Percentiles rank a stretch among this genome's conserved stretches.
Evolutionary conservation across 2,329 filamentous ascomycete genomes (phyloP).

Genomic region (Botrytis squamosa): DNA sequence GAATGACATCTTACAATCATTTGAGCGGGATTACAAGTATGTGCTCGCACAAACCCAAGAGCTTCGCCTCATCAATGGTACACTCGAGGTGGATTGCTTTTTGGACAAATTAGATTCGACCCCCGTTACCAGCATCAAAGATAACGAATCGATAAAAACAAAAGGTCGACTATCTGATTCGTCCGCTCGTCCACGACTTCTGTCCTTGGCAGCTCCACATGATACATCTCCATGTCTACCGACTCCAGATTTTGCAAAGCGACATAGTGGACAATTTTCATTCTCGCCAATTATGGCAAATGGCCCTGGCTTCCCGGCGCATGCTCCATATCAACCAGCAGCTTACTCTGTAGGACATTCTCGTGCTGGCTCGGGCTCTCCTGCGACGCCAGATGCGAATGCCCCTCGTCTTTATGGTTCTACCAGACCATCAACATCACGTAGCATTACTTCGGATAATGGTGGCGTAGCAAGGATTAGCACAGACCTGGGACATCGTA

Average conservation of each 20-base stretch:
- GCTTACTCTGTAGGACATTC: conserved; percentile 49
- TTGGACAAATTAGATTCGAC: conserved; percentile 33
- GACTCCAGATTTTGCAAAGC: conserved; percentile 63
- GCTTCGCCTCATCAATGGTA: conserved; percentile 77
- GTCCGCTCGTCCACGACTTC: conserved; percentile 51
- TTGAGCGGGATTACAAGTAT: conserved; percentile 75
- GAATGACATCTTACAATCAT: conserved; percentile 71
- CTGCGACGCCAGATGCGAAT: conserved; percentile 56
- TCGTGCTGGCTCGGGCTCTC: conserved; percentile 57
- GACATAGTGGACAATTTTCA: conserved; percentile 65
- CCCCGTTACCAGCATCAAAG: not conserved
- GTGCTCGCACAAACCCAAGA: conserved; percentile 69
- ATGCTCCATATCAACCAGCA: conserved; percentile 55
- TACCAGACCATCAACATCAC: conserved; percentile 56
- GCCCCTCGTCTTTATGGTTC: conserved; percentile 23
- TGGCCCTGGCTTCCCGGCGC: conserved; percentile 48
- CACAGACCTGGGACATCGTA: conserved; percentile 49
- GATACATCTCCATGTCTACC: conserved; percentile 63
- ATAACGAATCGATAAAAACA: conserved; percentile 4
- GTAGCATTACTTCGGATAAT: conserved; percentile 55
- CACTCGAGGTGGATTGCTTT: conserved; percentile 40
- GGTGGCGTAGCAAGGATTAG: conserved; percentile 49
- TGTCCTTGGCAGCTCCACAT: conserved; percentile 55
- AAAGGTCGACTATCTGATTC: conserved; percentile 36
- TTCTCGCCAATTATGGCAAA: conserved; percentile 52